Evolutionary conservation across 192 early-diverging fungal species (phyloP), one percentile per base, ranked within the genome.

Genomic region (Dispira parvispora): DNA sequence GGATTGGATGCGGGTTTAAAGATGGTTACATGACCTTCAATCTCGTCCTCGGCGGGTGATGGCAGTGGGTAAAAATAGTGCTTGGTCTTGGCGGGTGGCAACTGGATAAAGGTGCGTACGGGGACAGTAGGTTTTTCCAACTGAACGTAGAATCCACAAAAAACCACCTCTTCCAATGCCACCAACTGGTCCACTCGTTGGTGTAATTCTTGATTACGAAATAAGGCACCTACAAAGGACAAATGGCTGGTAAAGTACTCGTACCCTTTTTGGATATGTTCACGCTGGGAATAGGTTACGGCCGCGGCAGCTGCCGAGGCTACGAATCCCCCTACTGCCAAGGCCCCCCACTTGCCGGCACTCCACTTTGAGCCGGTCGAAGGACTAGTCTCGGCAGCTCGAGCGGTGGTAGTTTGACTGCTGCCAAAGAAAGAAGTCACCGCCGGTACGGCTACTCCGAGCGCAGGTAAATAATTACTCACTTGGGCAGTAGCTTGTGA

Each of bases 251-350:
- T 55, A 28, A 55, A 27, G 53, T 55, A 55, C 53, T 13, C 16
- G 53, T 27, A 27, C 9, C 53, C 53, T 3, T 18, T 13, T 26
- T 55, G 53, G 53, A 55, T 55, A 21, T 25, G 53, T 3, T 14
- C 23, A 28, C 53, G 53, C 21, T 55, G 53, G 53, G 18, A 21
- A 25, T 55, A 55, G 53, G 53, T 55, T 3, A 25, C 53, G 13
- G 53, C 53, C 2, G 53, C 53, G 8, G 53, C 53, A 21, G 53
- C 53, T 3, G 53, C 53, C 20, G 53, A 55, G 20, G 53, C 53
- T 8, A 55, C 21, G 0, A 55, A 26, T 14, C 18, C 53, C 1
- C 53, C 53, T 13, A 25, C 53, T 21, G 53, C 53, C 20, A 55
- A 14, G 18, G 53, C 53, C 3, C 53, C 53, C 53, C 53, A 55